Conservation (phyloP, 139 green algal genomes). For the Gonium pectorale region DNA sequence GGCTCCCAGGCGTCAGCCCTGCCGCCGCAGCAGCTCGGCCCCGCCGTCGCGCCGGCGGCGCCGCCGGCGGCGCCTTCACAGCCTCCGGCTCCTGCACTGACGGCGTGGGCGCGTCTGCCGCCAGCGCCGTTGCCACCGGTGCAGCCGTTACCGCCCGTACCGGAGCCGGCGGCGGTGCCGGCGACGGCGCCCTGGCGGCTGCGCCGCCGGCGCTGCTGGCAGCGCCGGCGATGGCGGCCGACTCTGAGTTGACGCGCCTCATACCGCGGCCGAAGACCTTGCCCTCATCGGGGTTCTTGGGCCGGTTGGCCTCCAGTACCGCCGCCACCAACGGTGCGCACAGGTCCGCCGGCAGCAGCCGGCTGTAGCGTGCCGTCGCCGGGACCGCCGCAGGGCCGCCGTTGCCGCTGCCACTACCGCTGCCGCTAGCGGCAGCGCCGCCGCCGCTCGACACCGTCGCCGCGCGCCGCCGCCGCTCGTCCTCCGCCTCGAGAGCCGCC, state of each 20-base stretch:
- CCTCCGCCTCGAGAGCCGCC: constrained; percentile 30
- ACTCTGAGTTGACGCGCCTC: constrained; percentile 43
- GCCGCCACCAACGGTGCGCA: not conserved
- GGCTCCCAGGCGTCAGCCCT: no score
- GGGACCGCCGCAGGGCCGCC: not conserved
- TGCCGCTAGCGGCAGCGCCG: not conserved
- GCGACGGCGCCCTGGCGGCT: no score
- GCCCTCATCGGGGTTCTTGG: constrained; percentile 54
- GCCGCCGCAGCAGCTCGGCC: no score
- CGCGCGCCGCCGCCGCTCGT: not conserved
- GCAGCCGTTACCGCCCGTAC: not conserved
- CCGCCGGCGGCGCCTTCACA: not conserved
- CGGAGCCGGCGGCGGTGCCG: not conserved
- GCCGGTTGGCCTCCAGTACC: constrained; percentile 19
- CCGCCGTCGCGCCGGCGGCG: not conserved
- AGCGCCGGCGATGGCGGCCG: no score
- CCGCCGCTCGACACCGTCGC: not conserved
- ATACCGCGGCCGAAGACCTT: constrained; percentile 73
- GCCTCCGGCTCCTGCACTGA: not conserved
- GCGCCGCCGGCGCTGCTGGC: not conserved
- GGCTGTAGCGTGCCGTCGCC: constrained; percentile 34
- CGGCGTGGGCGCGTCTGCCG: not conserved
- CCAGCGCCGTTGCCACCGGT: not conserved
- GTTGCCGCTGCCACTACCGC: constrained; percentile 31
- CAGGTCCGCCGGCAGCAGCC: not conserved